Conservation (phyloP, 2,329 filamentous ascomycete species). For the Aquanectria penicillioides region DNA sequence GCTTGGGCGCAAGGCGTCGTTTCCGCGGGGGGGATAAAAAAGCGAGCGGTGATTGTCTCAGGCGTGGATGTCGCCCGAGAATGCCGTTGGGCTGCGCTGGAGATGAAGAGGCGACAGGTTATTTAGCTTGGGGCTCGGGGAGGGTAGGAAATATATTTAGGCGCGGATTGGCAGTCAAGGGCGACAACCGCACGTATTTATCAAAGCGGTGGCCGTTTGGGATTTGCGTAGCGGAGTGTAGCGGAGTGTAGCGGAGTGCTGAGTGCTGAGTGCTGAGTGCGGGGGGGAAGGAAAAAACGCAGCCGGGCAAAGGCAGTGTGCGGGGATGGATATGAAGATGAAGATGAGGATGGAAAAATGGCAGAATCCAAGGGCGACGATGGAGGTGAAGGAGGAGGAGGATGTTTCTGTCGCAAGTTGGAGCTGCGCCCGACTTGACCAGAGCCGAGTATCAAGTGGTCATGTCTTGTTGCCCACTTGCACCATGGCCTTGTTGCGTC, state of each 20-base stretch:
- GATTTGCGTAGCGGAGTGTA: too few relatives aligned
- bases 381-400: neutral
- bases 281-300: neutral
- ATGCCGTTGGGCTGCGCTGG: conserved; percentile 19
- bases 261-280: conserved; percentile 2
- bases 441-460: conserved; percentile 35
- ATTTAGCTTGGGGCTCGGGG: conserved; percentile 2
- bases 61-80: conserved; percentile 32
- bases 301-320: conserved; percentile 2
- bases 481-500: conserved; percentile 35
- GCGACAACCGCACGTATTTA: conserved; percentile 9
- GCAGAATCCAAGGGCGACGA: neutral
- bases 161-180: conserved; percentile 13
- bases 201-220: conserved; percentile 20
- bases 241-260: too few relatives aligned
- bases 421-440: conserved; percentile 15
- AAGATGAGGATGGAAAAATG: neutral
- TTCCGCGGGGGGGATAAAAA: too few relatives aligned
- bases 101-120: neutral
- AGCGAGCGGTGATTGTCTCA: conserved; percentile 28
- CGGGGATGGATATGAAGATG: neutral
- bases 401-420: conserved; percentile 24
- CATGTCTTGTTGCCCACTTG: conserved; percentile 23
- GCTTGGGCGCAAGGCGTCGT: conserved; percentile 38
- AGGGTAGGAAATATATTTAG: conserved; percentile 10